Evolutionary conservation across 768 basidiomycete species (phyloP), one percentile per base, ranked within the genome.

Genomic region (Suillus weaverae): DNA sequence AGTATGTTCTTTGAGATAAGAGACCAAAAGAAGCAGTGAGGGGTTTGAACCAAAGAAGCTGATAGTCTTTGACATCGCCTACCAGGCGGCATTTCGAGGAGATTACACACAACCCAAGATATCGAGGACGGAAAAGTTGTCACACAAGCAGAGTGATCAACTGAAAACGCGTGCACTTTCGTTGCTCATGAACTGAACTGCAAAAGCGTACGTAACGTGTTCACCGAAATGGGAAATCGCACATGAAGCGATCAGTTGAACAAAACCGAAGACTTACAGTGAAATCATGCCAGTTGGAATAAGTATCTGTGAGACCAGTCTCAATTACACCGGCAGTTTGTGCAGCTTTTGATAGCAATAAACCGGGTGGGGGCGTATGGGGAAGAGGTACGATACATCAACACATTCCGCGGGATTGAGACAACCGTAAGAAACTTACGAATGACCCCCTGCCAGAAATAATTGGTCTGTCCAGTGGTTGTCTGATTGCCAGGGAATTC

Each of bases 401-500:
- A 61, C 16, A 20, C 18, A 26, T 57, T 22, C 22, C 5, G 38
- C 57, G 61, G 48, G 26, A 18, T 11, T 7, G n/a, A 22, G 3
- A 26, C 35, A 32, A 6, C 20, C 7, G 50, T 18, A 35, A 20
- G 30, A 66, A 43, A 80, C 89, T 69, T 71, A 89, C 88, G 86
- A 62, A 91, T 84, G 61, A 81, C 62, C 35, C 89, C 89, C 72
- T 90, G 85, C 90, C 90, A 93, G 79, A 91, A 93, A 70, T 80
- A 89, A 72, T 95, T 95, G 44, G 86, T 88, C 77, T 96, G 94
- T 10, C 81, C 93, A 62, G 87, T 71, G 2, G 84, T 85, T 3
- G 86, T 88, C 22, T 76, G 70, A 54, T 79, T 79, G 7, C 91
- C 90, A 62, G 91, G 89, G 70, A 88, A 94, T 73, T 93, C 91